Evolutionary conservation across 768 basidiomycete genomes (phyloP).

Genomic region (Phanerochaete carnosa): DNA sequence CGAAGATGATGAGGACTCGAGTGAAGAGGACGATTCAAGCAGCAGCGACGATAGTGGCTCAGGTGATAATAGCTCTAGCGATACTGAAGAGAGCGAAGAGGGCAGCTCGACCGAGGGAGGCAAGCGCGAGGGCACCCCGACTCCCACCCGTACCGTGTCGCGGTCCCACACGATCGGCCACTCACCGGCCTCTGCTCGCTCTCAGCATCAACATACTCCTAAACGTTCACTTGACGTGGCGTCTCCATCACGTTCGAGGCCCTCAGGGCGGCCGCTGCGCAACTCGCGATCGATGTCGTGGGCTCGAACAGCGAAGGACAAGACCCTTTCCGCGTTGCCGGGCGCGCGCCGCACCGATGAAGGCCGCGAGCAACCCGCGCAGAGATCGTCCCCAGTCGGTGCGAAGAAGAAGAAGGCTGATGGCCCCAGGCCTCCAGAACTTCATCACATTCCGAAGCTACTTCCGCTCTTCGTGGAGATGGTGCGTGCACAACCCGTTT

Average conservation of each 20-base stretch:
- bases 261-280: conserved; percentile 40
- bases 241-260: conserved; percentile 13
- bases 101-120: conserved; percentile 18
- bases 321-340: conserved; percentile 32
- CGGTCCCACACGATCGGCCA: conserved; percentile 21
- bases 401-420: conserved; percentile 41
- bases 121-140: conserved; percentile 13
- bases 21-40: conserved; percentile 36
- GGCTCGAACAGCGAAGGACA: conserved; percentile 20
- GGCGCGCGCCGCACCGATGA: conserved; percentile 28
- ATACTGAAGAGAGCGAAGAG: conserved; percentile 14
- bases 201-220: neutral
- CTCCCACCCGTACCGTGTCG: conserved; percentile 1
- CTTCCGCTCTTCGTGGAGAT: conserved; percentile 91
- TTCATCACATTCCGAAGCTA: conserved; percentile 74
- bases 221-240: conserved; percentile 10
- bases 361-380: neutral
- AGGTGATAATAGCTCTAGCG: conserved; percentile 12
- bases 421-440: conserved; percentile 66
- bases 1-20: conserved; percentile 41
- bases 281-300: conserved; percentile 42
- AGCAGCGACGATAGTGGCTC: conserved; percentile 20
- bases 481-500: conserved; percentile 42
- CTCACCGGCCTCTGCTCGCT: conserved; percentile 8
- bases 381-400: conserved; percentile 6